Conservation (phyloP, 805 yeast genomes). For the Schwanniomyces yamadae region DNA sequence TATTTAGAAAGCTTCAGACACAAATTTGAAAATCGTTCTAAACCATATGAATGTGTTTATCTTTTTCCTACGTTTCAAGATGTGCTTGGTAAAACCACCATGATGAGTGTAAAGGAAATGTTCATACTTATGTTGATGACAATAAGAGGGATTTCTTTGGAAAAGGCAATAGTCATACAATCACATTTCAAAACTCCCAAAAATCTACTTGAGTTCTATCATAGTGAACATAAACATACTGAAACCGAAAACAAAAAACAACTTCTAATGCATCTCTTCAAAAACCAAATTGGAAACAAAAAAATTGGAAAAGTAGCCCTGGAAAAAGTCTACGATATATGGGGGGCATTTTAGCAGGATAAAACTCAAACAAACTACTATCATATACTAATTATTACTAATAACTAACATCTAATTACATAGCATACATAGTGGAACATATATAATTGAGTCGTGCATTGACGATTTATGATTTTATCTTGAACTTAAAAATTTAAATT, state of each 20-base stretch:
- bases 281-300: slow-evolving; percentile 48
- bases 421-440: no score
- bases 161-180: slow-evolving; percentile 81
- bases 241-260: slow-evolving; percentile 27
- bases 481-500: slow-evolving; percentile 1
- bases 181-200: slow-evolving; percentile 67
- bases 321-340: slow-evolving; percentile 51
- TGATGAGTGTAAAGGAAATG: slow-evolving; percentile 72
- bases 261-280: slow-evolving; percentile 29
- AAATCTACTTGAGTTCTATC: slow-evolving; percentile 51
- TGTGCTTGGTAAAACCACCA: slow-evolving; percentile 64
- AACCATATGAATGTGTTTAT: slow-evolving; percentile 38
- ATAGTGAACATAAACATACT: slow-evolving; percentile 15
- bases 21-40: slow-evolving; percentile 36
- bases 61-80: slow-evolving; percentile 51
- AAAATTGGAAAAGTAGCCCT: slow-evolving; percentile 53
- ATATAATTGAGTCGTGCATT: neutral
- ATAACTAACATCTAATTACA: no score
- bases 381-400: no score
- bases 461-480: neutral
- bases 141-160: slow-evolving; percentile 76
- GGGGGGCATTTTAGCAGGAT: no score
- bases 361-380: no score
- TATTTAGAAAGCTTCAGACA: slow-evolving; percentile 42
- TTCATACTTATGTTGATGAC: slow-evolving; percentile 77